Evolutionary conservation across 1,284 basidiomycete genomes (phyloP).

Genomic region (Ceratobasidium sp.): DNA sequence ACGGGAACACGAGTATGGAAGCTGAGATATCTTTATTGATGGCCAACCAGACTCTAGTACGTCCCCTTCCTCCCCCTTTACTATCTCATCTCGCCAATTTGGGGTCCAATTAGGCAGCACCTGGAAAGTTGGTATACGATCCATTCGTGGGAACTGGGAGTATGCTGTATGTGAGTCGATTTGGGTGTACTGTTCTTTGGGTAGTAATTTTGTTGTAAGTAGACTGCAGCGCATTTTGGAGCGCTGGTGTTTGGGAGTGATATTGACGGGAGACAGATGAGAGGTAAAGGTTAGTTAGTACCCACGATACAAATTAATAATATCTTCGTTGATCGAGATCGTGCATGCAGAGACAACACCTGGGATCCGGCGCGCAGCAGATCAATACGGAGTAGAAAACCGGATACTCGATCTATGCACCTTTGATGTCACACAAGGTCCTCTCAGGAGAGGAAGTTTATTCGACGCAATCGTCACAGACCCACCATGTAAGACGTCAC

Average conservation of each 20-base stretch:
- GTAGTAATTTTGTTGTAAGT: no score
- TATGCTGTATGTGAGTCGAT: conserved; percentile 76
- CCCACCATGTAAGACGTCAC: conserved; percentile 92
- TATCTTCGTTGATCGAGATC: conserved; percentile 51
- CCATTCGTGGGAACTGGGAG: conserved; percentile 98
- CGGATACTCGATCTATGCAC: conserved; percentile 88
- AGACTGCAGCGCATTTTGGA: conserved; percentile 91
- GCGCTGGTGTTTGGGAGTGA: conserved; percentile 92
- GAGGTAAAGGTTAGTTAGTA: conserved; percentile 83
- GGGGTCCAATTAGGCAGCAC: no score
- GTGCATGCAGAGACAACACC: conserved; percentile 57
- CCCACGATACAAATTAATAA: not conserved
- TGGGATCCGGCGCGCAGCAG: conserved; percentile 84
- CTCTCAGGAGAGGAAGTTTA: conserved; percentile 88
- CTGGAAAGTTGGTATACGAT: conserved; percentile 94
- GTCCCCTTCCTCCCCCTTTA: conserved; percentile 48
- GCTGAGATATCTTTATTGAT: conserved; percentile 94
- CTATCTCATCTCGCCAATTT: not conserved
- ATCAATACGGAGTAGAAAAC: conserved; percentile 84
- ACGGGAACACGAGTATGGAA: conserved; percentile 99
- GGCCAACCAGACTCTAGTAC: conserved; percentile 93
- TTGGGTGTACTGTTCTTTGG: no score
- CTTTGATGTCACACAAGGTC: conserved; percentile 91
- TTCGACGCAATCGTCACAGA: conserved; percentile 97
- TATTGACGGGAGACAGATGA: conserved; percentile 97